Conservation (phyloP, 441 rosid species). For the Pelargonium myrrhifolium region DNA sequence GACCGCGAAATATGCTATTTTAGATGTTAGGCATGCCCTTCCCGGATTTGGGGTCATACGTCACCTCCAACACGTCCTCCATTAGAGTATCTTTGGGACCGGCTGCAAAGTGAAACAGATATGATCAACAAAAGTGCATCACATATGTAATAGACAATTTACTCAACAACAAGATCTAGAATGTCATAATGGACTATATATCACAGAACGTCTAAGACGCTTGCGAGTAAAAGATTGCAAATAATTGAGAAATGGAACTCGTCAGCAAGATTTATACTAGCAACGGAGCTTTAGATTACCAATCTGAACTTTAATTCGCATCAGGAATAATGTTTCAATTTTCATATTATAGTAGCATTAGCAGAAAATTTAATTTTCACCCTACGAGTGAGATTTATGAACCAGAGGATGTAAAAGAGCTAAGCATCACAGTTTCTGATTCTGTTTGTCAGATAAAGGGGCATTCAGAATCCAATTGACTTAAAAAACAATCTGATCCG, state of each 20-base stretch:
- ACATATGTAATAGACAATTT: background rate
- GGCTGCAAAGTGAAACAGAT: slow-evolving; percentile 37
- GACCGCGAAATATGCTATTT: slow-evolving; percentile 15
- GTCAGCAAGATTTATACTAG: too few relatives aligned
- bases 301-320: too few relatives aligned
- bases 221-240: background rate
- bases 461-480: too few relatives aligned
- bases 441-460: too few relatives aligned
- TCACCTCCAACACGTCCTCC: slow-evolving; percentile 64
- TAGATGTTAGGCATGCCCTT: slow-evolving; percentile 80
- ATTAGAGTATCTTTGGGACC: slow-evolving; percentile 82
- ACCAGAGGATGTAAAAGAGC: background rate
- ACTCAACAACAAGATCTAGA: background rate
- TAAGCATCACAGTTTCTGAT: background rate
- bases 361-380: background rate
- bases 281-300: too few relatives aligned
- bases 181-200: background rate
- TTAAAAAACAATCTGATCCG: too few relatives aligned
- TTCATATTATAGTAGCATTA: background rate
- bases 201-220: background rate
- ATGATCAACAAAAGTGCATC: background rate
- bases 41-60: slow-evolving; percentile 74
- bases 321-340: background rate
- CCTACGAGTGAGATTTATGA: background rate
- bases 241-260: background rate